Evolutionary conservation across 495 filamentous ascomycete genomes (phyloP), one percentile per base, ranked within the genome.

Genomic region (Lichina pygmaea): DNA sequence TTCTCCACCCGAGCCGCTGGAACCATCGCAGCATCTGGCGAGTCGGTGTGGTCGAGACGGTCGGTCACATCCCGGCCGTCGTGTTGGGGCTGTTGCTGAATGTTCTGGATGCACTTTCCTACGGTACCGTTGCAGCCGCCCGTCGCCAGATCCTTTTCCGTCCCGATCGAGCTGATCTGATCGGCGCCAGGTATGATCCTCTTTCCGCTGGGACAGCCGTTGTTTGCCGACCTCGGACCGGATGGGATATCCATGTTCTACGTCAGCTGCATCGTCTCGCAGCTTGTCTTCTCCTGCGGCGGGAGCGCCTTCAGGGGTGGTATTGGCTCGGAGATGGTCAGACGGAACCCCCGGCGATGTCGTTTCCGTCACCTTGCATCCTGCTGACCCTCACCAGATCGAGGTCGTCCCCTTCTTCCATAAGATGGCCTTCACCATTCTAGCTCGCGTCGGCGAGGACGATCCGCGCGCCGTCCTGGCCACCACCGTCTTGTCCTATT

Each of bases 171-270:
- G 34, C 47, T 16, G 33, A 34, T 46, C 47, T 16, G 33, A 34
- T 46, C 30, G 44, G 7, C 11, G 17, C 16, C 17, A 79, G 75
- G 76, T 46, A 86, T 93, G 78, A 95, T 97, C 51, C 60, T 97
- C 13, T 97, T 97, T 50, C 89, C 89, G 6, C 66, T 95, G 24
- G 82, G 83, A 15, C 75, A 79, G 52, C 71, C 77, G 1, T 70
- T 92, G 13, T 97, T 97, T 55, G 66, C 75, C 31, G 64, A 74
- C 43, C 70, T 94, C 24, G 89, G 85, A 5, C 71, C 85, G 5
- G 86, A 93, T 44, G 89, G 89, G 11, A 92, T 97, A 47, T 93
- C 91, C 0, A 95, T 97, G 65, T 97, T 94, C 62, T 97, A 94
- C 55, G 79, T 97, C 50, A 94, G 86, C 63, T 91, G 82, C 47